Evolutionary conservation across 129 eudicot species (phyloP).

Genomic region (Logfia minima): DNA sequence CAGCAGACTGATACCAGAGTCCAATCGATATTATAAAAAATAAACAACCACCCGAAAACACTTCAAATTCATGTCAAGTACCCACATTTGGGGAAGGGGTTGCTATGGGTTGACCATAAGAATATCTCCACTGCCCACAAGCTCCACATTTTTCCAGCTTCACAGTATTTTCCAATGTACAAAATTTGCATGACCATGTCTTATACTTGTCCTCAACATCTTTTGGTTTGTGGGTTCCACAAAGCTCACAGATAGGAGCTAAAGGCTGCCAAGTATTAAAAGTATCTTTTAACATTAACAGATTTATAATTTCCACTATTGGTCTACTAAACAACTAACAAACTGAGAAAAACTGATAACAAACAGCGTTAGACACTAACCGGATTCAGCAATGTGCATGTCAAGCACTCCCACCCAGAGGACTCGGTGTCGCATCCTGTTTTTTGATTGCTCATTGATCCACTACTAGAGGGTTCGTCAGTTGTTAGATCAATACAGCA

Average conservation of each 20-base stretch:
- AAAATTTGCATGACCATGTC: slow-evolving; percentile 78
- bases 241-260: slow-evolving; percentile 73
- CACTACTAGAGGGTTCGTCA: slow-evolving; percentile 24
- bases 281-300: neutral
- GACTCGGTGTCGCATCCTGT: slow-evolving; percentile 15
- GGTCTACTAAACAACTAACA: neutral
- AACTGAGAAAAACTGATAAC: neutral
- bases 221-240: slow-evolving; percentile 61
- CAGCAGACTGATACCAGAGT: too few relatives aligned
- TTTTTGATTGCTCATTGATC: slow-evolving; percentile 24
- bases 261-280: slow-evolving; percentile 44
- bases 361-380: slow-evolving; percentile 37
- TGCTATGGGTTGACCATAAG: slow-evolving; percentile 73
- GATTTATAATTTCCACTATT: slow-evolving; percentile 4
- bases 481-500: slow-evolving; percentile 31
- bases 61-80: slow-evolving; percentile 43
- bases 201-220: slow-evolving; percentile 38
- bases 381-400: slow-evolving; percentile 80
- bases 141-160: slow-evolving; percentile 70
- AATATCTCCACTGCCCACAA: slow-evolving; percentile 93
- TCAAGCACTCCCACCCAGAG: slow-evolving; percentile 63
- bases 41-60: neutral
- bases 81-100: slow-evolving; percentile 64
- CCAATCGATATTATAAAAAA: too few relatives aligned
- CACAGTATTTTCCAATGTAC: slow-evolving; percentile 75